phyloP scores from a whole-genome alignment of 2,329 filamentous ascomycete genomes.

The Sporothrix humicola region DNA sequence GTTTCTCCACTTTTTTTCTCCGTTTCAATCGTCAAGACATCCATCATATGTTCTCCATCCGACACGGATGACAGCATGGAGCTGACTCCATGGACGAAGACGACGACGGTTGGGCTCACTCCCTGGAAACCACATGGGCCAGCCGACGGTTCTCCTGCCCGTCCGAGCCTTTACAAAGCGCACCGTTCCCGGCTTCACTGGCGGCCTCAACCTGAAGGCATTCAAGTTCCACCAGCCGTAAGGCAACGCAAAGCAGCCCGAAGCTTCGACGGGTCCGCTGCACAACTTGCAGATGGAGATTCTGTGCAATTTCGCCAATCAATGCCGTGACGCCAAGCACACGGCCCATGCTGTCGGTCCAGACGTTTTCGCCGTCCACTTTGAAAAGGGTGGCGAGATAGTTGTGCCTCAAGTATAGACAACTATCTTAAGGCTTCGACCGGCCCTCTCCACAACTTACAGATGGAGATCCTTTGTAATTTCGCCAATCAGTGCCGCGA shows the following conservation, averaged over 20 bases:
- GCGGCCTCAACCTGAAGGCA: background rate
- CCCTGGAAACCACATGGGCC: background rate
- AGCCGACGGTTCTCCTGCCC: background rate
- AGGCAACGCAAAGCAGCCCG: background rate
- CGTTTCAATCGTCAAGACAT: too few relatives aligned
- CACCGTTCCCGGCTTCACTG: background rate
- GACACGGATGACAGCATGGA: too few relatives aligned
- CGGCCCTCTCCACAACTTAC: conserved; percentile 28
- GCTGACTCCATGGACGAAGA: too few relatives aligned
- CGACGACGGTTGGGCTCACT: too few relatives aligned
- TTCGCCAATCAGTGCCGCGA: conserved; percentile 34
- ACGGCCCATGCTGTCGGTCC: background rate
- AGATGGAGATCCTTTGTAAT: conserved; percentile 35
- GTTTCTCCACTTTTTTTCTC: too few relatives aligned
- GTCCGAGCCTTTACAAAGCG: background rate
- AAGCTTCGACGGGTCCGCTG: conserved; percentile 32
- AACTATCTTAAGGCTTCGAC: too few relatives aligned
- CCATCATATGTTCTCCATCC: too few relatives aligned
- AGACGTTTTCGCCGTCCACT: too few relatives aligned
- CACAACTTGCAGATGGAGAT: conserved; percentile 35
- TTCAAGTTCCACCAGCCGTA: conserved; percentile 3
- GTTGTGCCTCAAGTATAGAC: too few relatives aligned
- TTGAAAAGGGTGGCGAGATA: background rate
- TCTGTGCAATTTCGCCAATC: conserved; percentile 33
- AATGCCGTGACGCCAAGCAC: conserved; percentile 30